Base-by-base conservation (phyloP, 768 basidiomycete genomes). In the Solioccasus polychromus region DNA sequence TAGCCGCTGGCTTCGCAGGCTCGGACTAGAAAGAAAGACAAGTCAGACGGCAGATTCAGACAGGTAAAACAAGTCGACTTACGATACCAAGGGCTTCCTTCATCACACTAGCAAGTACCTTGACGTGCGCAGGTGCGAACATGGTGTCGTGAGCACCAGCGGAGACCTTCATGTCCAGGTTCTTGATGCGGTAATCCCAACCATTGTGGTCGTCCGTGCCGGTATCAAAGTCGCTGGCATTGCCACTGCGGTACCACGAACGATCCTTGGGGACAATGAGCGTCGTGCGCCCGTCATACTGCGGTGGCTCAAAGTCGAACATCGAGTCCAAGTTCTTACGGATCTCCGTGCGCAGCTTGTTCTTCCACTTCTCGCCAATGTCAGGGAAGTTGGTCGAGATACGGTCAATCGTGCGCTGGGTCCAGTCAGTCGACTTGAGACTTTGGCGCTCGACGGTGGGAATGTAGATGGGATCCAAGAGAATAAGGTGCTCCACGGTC, bases 281-380 rank as follows among this genome's bases (percentile, higher is more conserved):
- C 8, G 53, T 63, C 9, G 62, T 36, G 19, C 44, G 53, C 5
- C 60, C 58, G 3, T 51, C 47, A 30, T 62, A 63, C 35, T 52
- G 47, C 6, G 52, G 58, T 18, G 63, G 58, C 34, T 64, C 61
- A 19, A 58, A 64, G 42, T 62, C 63, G 44, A 65, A 64, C 63
- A 64, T 64, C 5, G 54, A 62, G 8, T 65, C 63, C 49, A 64
- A 35, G 44, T 64, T 64, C 56, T 64, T 64, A 23, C 61, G 58
- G 34, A 64, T 64, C 48, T 64, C 62, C 14, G 50, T 51, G 32
- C 58, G 58, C 36, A 64, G 32, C 42, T 60, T 64, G 47, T 39
- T 58, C 24, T 62, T 62, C 62, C 62, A 64, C 38, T 52, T 60
- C 32, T 65, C 62, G 6, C 62, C 63, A 10, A 64, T 65, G 10